Conservation (phyloP, 331 rosid genomes). For the Cydonia oblonga region DNA sequence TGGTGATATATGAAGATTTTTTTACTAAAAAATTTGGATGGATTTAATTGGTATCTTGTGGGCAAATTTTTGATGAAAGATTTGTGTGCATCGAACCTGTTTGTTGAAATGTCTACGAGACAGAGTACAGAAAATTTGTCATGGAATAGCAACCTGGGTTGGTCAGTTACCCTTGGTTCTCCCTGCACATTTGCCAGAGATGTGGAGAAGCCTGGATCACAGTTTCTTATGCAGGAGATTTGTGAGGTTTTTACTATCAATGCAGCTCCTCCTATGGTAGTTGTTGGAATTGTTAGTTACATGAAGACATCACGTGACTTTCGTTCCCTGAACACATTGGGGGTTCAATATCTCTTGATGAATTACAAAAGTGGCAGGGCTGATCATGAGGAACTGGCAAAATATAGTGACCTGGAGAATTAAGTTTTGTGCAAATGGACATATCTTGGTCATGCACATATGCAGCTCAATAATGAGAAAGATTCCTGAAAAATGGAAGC, state of each 20-base stretch:
- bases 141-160: too few relatives aligned
- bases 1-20: too few relatives aligned
- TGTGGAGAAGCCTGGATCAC: slow-evolving; percentile 27
- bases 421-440: slow-evolving; percentile 94
- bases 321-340: slow-evolving; percentile 45
- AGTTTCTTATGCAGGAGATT: slow-evolving; percentile 62
- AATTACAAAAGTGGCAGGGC: slow-evolving; percentile 27
- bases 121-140: too few relatives aligned
- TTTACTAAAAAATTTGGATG: too few relatives aligned
- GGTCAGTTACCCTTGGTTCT: too few relatives aligned
- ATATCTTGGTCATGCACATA: slow-evolving; percentile 97
- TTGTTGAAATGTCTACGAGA: too few relatives aligned
- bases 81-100: too few relatives aligned
- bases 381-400: slow-evolving; percentile 85
- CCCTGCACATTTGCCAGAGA: slow-evolving; percentile 1
- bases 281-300: slow-evolving; percentile 57
- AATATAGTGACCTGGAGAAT: slow-evolving; percentile 88
- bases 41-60: too few relatives aligned
- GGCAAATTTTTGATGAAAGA: too few relatives aligned
- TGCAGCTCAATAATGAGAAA: slow-evolving; percentile 54
- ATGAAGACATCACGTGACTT: slow-evolving; percentile 59
- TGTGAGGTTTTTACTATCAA: slow-evolving; percentile 49
- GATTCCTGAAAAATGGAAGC: slow-evolving; percentile 77
- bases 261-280: slow-evolving; percentile 55
- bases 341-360: slow-evolving; percentile 48